phyloP scores from a whole-genome alignment of 305 asterid species.

The Lippia alba region DNA sequence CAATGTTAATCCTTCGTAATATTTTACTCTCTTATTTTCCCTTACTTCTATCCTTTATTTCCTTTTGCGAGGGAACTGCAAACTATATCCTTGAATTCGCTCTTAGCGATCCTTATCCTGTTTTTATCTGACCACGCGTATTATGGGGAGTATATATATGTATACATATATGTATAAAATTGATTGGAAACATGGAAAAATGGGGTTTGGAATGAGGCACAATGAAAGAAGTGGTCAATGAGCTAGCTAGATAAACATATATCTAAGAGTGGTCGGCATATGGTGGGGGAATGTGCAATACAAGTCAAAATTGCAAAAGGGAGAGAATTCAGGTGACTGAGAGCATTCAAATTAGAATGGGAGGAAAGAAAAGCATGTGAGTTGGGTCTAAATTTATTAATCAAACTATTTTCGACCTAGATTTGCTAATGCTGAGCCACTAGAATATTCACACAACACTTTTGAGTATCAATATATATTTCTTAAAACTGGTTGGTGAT shows the following conservation, averaged over 20 bases:
- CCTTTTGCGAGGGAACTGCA: too few species aligned
- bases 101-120: too few species aligned
- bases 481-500: too few species aligned
- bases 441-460: not conserved
- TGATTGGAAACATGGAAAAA: too few species aligned
- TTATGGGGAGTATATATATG: too few species aligned
- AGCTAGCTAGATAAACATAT: not conserved
- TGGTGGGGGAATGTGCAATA: conserved; percentile 32
- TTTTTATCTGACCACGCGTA: too few species aligned
- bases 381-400: conserved; percentile 33
- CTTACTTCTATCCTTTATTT: too few species aligned
- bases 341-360: not conserved
- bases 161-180: too few species aligned
- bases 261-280: conserved; percentile 26
- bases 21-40: too few species aligned
- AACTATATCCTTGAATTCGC: too few species aligned
- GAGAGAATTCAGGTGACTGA: not conserved
- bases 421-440: conserved; percentile 16
- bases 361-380: conserved; percentile 36
- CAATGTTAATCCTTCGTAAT: too few species aligned
- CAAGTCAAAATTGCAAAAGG: conserved; percentile 29
- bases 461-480: not conserved
- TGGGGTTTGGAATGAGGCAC: too few species aligned
- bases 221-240: conserved; percentile 1
- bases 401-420: conserved; percentile 23